Evolutionary conservation across 177 flowering plant species (phyloP).

Genomic region (Telopea speciosissima): DNA sequence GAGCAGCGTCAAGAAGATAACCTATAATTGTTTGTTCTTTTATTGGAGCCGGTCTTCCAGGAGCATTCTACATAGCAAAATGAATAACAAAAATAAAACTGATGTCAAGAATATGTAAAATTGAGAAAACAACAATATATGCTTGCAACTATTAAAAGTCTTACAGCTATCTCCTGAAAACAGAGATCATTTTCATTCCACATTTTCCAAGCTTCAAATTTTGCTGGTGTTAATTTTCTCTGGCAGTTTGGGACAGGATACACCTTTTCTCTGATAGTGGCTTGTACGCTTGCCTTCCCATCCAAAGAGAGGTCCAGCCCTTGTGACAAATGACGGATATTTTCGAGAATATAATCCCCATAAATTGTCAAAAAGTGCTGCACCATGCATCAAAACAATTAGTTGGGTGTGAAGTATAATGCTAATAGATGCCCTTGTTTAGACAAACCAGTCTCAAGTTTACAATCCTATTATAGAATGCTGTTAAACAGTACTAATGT

Average conservation of each 20-base stretch:
- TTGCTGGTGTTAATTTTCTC: constrained; percentile 39
- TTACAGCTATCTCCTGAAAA: constrained; percentile 45
- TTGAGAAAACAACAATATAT: not conserved
- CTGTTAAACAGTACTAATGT: not conserved
- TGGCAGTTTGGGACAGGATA: constrained; percentile 13
- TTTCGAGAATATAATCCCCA: constrained; percentile 46
- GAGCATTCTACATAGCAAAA: constrained; percentile 31
- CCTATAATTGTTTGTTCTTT: constrained; percentile 43
- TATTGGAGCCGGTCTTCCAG: constrained; percentile 55
- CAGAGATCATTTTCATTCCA: constrained; percentile 52
- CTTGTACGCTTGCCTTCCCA: constrained; percentile 29
- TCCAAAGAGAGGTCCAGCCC: constrained; percentile 41
- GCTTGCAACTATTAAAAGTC: constrained; percentile 9
- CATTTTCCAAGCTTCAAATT: constrained; percentile 58
- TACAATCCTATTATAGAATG: not conserved
- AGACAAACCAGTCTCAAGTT: not conserved
- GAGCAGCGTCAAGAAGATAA: constrained; percentile 54
- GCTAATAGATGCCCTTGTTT: not conserved
- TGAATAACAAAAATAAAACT: not conserved
- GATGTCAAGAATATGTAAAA: not conserved
- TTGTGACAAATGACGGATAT: constrained; percentile 31
- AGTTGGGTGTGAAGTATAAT: not conserved
- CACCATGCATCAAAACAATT: constrained; percentile 13
- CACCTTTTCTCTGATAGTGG: constrained; percentile 13
- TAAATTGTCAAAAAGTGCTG: constrained; percentile 42